Evolutionary conservation across 2,329 filamentous ascomycete genomes (phyloP).

Genomic region (Clarireedia homoeocarpa): DNA sequence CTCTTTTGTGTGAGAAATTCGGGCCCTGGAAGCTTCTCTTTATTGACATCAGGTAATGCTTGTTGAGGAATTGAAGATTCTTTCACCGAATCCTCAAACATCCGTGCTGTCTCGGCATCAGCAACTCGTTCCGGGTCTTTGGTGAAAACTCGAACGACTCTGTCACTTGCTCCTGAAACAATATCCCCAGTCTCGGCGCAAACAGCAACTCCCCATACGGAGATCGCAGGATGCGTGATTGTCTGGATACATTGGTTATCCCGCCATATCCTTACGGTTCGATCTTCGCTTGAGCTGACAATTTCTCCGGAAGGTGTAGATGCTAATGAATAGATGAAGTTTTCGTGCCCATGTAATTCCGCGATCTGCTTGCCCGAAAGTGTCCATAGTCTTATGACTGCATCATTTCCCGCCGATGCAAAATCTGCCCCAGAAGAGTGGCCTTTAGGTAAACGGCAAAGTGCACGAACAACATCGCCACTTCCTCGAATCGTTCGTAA

Average conservation of each 20-base stretch:
- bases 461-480: slow-evolving; percentile 77
- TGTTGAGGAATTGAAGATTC: slow-evolving; percentile 82
- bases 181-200: slow-evolving; percentile 82
- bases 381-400: slow-evolving; percentile 80
- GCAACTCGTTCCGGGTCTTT: slow-evolving; percentile 63
- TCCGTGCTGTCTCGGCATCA: slow-evolving; percentile 55
- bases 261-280: slow-evolving; percentile 87
- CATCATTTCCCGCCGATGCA: slow-evolving; percentile 90
- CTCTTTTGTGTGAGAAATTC: slow-evolving; percentile 76
- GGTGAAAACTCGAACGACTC: slow-evolving; percentile 76
- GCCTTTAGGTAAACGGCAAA: slow-evolving; percentile 68
- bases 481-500: slow-evolving; percentile 60
- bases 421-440: slow-evolving; percentile 85
- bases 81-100: slow-evolving; percentile 77
- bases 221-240: slow-evolving; percentile 94
- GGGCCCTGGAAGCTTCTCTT: slow-evolving; percentile 81
- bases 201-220: slow-evolving; percentile 87
- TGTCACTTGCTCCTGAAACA: slow-evolving; percentile 86
- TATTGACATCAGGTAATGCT: slow-evolving; percentile 76
- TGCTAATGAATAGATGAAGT: slow-evolving; percentile 84
- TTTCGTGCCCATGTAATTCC: slow-evolving; percentile 81
- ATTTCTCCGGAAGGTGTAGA: slow-evolving; percentile 76
- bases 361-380: slow-evolving; percentile 68
- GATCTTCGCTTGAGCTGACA: slow-evolving; percentile 86
- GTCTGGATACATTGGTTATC: slow-evolving; percentile 81